Evolutionary conservation across 164 flowering plant genomes (phyloP).

Genomic region (grape (Vitis vinifera)): ASM3070453v1 NC_081812.1:22019501-22020000

Average conservation of each 20-base stretch:
- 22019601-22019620: constrained; percentile 84
- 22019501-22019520: constrained; percentile 45
- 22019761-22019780: constrained; percentile 46
- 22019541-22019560: constrained; percentile 47
- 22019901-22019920: constrained; percentile 63
- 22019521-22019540: constrained; percentile 45
- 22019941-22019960: constrained; percentile 37
- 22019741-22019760: constrained; percentile 60
- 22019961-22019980: constrained; percentile 72
- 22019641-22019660: constrained; percentile 80
- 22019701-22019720: constrained; percentile 39
- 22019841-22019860: too few relatives aligned
- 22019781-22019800: background rate
- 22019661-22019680: constrained; percentile 68
- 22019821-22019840: background rate
- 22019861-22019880: too few relatives aligned
- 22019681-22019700: constrained; percentile 63
- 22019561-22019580: constrained; percentile 61
- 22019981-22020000: constrained; percentile 98
- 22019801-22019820: background rate
- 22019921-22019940: constrained; percentile 72
- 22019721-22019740: constrained; percentile 68
- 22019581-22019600: constrained; percentile 87
- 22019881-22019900: background rate
- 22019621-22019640: constrained; percentile 70